Evolutionary conservation across 257 asterid species (phyloP).

Genomic region (Solanum raphanifolium): DNA sequence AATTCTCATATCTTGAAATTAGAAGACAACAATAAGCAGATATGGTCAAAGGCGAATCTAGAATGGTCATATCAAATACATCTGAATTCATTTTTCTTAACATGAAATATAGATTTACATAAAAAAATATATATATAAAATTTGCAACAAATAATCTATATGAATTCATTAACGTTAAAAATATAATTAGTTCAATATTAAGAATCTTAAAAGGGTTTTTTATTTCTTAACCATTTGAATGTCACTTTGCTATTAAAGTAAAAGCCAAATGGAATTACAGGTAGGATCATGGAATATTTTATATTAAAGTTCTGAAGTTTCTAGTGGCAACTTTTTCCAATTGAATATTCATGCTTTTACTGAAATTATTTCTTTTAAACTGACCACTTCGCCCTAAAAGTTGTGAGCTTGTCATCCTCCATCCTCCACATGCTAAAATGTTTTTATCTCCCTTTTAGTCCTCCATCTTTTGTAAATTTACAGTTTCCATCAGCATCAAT

Average conservation of each 20-base stretch:
- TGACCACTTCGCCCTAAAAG: not conserved
- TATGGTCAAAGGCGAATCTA: not conserved
- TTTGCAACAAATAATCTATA: not conserved
- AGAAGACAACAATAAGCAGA: not conserved
- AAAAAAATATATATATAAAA: too few relatives aligned
- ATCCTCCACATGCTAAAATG: not conserved
- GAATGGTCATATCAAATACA: not conserved
- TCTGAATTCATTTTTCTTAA: not conserved
- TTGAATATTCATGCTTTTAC: not conserved
- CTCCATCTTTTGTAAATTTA: not conserved
- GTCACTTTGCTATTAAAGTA: not conserved
- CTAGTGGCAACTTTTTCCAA: constrained; percentile 15
- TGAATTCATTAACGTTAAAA: not conserved
- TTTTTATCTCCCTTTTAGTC: not conserved
- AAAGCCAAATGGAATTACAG: constrained; percentile 35
- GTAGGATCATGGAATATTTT: constrained; percentile 23
- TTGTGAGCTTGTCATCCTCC: not conserved
- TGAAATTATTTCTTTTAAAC: not conserved
- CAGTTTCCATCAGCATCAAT: not conserved
- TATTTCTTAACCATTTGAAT: not conserved
- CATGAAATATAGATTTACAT: not conserved
- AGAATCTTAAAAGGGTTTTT: not conserved
- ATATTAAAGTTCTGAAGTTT: constrained; percentile 7
- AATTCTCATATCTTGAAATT: not conserved
- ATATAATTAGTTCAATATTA: not conserved